phyloP scores from a whole-genome alignment of 2,329 filamentous ascomycete species.

The Dactylellina parvicollis region DNA sequence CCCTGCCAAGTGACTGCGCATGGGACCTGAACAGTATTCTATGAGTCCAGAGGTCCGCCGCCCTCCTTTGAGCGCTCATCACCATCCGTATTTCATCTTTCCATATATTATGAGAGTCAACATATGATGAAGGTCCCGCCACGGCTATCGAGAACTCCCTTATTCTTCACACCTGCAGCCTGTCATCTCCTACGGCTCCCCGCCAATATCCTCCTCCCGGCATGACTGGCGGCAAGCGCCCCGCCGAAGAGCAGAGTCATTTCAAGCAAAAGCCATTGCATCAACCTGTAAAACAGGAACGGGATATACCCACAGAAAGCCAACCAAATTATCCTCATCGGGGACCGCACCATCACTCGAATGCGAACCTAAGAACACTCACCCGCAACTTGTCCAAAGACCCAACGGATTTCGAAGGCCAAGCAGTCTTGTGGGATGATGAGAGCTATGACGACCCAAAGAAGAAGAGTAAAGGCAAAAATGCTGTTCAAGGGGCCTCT shows the following conservation, averaged over 20 bases:
- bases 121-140: slow-evolving; percentile 47
- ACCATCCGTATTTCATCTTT: background rate
- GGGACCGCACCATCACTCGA: slow-evolving; percentile 38
- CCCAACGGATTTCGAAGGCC: slow-evolving; percentile 48
- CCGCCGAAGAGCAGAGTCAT: slow-evolving; percentile 31
- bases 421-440: slow-evolving; percentile 46
- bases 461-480: slow-evolving; percentile 47
- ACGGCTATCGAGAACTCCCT: slow-evolving; percentile 1
- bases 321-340: slow-evolving; percentile 5
- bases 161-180: slow-evolving; percentile 6
- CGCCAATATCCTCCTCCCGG: slow-evolving; percentile 5
- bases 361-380: slow-evolving; percentile 20
- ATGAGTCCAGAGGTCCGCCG: background rate
- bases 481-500: slow-evolving; percentile 49
- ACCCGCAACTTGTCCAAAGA: slow-evolving; percentile 33
- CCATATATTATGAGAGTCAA: slow-evolving; percentile 15
- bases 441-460: slow-evolving; percentile 35
- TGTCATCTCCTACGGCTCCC: slow-evolving; percentile 1
- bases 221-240: slow-evolving; percentile 35
- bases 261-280: background rate
- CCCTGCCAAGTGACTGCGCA: slow-evolving; percentile 12
- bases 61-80: background rate
- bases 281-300: background rate
- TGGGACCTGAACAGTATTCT: background rate
- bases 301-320: background rate